Evolutionary conservation across 371 early-diverging fungal species (phyloP).

Genomic region (Apophysomyces ossiformis): DNA sequence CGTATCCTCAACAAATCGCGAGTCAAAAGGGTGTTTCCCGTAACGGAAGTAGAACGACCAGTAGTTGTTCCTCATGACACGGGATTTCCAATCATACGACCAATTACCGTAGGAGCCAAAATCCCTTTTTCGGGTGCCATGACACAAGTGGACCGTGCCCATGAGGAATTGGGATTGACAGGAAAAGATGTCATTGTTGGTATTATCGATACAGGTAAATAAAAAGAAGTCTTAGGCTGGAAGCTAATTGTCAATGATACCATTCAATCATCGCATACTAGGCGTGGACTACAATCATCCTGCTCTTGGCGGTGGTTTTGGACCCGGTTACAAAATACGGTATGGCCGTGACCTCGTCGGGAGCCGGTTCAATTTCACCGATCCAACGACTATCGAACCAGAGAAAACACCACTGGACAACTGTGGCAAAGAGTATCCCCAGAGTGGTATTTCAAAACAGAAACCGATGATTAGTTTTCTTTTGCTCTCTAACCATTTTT

Average conservation of each 20-base stretch:
- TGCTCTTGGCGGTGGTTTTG: conserved; percentile 72
- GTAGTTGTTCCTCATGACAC: neutral
- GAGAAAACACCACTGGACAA: conserved; percentile 46
- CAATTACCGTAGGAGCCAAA: neutral
- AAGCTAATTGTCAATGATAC: conserved; percentile 23
- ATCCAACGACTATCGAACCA: conserved; percentile 25
- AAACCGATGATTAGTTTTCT: neutral
- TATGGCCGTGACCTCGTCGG: conserved; percentile 68
- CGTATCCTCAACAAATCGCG: conserved; percentile 23
- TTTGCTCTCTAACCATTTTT: neutral
- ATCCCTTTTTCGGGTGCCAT: conserved; percentile 33
- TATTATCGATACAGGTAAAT: conserved; percentile 67
- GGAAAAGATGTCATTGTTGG: conserved; percentile 74
- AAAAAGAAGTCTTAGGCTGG: neutral
- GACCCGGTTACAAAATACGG: conserved; percentile 56
- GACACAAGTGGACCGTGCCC: conserved; percentile 65
- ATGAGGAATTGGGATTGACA: conserved; percentile 46
- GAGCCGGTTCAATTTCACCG: conserved; percentile 5
- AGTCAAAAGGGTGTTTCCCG: conserved; percentile 42
- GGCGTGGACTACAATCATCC: conserved; percentile 71
- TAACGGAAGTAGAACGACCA: conserved; percentile 38
- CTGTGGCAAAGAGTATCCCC: conserved; percentile 38
- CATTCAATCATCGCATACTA: conserved; percentile 14
- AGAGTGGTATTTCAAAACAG: conserved; percentile 13
- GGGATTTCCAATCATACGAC: conserved; percentile 2